Evolutionary conservation across 2,329 filamentous ascomycete genomes (phyloP), one percentile per base, ranked within the genome.

Genomic region (Hawksworthiomyces lignivorus): DNA sequence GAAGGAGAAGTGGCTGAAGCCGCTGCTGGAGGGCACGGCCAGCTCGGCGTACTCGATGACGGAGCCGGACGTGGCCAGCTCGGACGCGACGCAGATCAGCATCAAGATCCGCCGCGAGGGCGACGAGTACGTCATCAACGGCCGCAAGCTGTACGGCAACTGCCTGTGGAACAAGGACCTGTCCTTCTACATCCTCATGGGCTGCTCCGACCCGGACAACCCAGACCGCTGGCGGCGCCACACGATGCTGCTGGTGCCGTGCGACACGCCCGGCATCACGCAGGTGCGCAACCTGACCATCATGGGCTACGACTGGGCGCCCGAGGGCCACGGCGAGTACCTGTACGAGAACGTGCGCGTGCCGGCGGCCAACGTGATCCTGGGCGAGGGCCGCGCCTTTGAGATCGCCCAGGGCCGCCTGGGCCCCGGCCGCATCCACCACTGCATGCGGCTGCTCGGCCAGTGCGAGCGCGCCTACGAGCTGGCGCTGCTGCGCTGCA

Each of bases 101-200:
- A 70, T 98, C 59, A 76, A 73, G 45, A 96, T 98, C 60, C 75
- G 69, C 51, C 79, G 77, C 44, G 87, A 96, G 51, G 90, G 89
- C 10, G 79, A 92, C 56, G 79, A 92, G 54, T 96, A 92, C 59
- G 80, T 97, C n/a, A 73, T 98, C 41, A 96, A 97, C 58, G 92
- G 90, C 44, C 54, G 90, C 79, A 98, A 98, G 87, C 97, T 92
- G 89, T 98, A 92, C 90, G 94, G 87, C 24, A 94, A 87, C 50
- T 92, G 92, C 52, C 88, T 89, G 18, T 92, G 92, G 44, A 92
- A 97, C 65, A 84, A 84, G 44, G 78, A 89, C 54, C 97, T 92
- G 73, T 75, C 84, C 62, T 73, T 97, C 60, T 97, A 95, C 68
- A 82, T 98, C 47, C 88, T 95, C 54, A 94, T 98, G 85, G 92